Conservation (phyloP, 2,329 filamentous ascomycete genomes). For the Colletotrichum agaves region DNA sequence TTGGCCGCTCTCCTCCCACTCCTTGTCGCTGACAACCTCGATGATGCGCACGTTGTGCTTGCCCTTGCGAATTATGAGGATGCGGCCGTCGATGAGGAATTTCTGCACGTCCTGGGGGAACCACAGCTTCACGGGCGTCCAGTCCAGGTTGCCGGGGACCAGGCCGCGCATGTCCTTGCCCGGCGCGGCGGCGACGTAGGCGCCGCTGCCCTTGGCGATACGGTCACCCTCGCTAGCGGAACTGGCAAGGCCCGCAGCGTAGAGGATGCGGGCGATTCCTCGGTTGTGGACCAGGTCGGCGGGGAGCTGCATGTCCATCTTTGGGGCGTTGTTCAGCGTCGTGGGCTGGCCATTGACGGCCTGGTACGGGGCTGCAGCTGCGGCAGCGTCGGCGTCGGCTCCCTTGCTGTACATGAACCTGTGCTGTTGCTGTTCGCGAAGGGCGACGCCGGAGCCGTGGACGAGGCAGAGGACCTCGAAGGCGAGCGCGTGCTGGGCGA, state of each 20-base stretch:
- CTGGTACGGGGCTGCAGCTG: slow-evolving; percentile 27
- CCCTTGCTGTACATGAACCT: slow-evolving; percentile 57
- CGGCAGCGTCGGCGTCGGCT: slow-evolving; percentile 23
- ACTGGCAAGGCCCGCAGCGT: slow-evolving; percentile 66
- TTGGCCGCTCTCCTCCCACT: slow-evolving; percentile 60
- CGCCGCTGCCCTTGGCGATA: slow-evolving; percentile 63
- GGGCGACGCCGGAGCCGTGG: slow-evolving; percentile 75
- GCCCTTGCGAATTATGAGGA: slow-evolving; percentile 71
- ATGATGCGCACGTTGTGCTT: slow-evolving; percentile 73
- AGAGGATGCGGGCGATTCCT: slow-evolving; percentile 68
- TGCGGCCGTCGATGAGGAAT: slow-evolving; percentile 68
- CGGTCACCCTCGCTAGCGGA: slow-evolving; percentile 69
- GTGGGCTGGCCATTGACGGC: slow-evolving; percentile 39
- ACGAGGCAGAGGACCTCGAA: slow-evolving; percentile 83
- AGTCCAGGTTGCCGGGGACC: slow-evolving; percentile 64
- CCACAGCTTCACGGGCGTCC: slow-evolving; percentile 70
- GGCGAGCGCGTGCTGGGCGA: slow-evolving; percentile 86
- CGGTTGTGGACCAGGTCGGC: slow-evolving; percentile 62
- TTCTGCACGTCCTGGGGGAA: slow-evolving; percentile 66
- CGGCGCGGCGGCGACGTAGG: slow-evolving; percentile 69
- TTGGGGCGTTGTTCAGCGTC: slow-evolving; percentile 58
- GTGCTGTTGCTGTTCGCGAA: slow-evolving; percentile 68
- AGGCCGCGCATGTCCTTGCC: slow-evolving; percentile 55
- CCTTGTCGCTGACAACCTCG: slow-evolving; percentile 67
- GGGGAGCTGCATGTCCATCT: slow-evolving; percentile 69